A percentile compares a stretch with the other conserved stretches of the same genome.
phyloP scores from a whole-genome alignment of 768 basidiomycete genomes.

The Psilocybe tampanensis region DNA sequence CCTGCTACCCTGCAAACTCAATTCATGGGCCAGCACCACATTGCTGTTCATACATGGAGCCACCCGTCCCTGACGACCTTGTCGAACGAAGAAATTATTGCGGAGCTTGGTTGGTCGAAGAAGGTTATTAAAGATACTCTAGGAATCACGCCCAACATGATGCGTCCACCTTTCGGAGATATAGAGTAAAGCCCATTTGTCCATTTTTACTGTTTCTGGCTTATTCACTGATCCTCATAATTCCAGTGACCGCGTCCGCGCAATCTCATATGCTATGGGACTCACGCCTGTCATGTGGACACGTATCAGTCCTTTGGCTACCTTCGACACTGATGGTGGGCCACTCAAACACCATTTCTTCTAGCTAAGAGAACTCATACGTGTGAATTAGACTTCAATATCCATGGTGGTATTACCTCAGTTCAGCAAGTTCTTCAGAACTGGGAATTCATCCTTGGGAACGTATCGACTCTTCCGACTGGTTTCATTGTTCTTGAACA shows the following conservation, averaged over 20 bases:
- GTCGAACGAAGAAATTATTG: conserved; percentile 80
- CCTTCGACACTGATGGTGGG: conserved; percentile 73
- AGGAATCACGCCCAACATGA: conserved; percentile 76
- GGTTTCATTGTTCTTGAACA: conserved; percentile 92
- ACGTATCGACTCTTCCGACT: conserved; percentile 54
- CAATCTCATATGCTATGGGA: conserved; percentile 81
- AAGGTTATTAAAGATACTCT: conserved; percentile 83
- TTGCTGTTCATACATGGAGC: conserved; percentile 71
- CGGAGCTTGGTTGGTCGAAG: conserved; percentile 86
- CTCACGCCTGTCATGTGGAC: conserved; percentile 87
- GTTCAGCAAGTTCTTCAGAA: conserved; percentile 65
- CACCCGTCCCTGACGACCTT: conserved; percentile 74
- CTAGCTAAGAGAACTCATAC: conserved; percentile 6
- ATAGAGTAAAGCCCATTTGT: conserved; percentile 54
- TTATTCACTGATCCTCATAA: conserved; percentile 10
- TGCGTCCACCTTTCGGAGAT: conserved; percentile 84
- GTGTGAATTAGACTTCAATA: conserved; percentile 67
- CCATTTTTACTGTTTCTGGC: neutral
- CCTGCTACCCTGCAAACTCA: conserved; percentile 71
- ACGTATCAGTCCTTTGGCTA: conserved; percentile 54
- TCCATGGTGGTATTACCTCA: conserved; percentile 62
- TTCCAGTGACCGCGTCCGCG: conserved; percentile 80
- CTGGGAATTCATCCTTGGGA: conserved; percentile 74
- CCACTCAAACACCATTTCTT: neutral
- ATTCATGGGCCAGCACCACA: conserved; percentile 80